Conservation (phyloP, 164 flowering plant genomes). For the Saururus chinensis region DNA sequence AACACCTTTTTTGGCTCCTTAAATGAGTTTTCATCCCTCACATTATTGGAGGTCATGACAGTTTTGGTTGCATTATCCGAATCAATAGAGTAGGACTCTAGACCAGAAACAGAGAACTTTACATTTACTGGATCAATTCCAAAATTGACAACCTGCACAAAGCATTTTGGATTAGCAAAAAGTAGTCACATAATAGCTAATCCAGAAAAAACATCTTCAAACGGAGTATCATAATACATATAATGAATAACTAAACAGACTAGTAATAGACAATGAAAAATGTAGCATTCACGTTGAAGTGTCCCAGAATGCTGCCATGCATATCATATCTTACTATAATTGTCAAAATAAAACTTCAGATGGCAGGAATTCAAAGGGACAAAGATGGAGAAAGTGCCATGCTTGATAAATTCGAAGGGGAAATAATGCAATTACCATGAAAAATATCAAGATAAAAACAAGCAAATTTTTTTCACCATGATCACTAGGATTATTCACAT, state of each 20-base stretch:
- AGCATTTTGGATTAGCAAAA: neutral
- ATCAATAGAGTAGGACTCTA: constrained; percentile 27
- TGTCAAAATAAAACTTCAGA: no score
- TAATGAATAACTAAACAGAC: neutral
- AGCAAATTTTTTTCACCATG: no score
- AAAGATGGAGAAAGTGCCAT: no score
- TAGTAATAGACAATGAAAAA: neutral
- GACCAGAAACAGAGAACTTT: constrained; percentile 38
- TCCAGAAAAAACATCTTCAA: neutral
- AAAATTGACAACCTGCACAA: constrained; percentile 71
- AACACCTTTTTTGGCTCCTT: constrained; percentile 55
- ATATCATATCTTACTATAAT: no score
- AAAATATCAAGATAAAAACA: no score
- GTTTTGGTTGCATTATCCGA: constrained; percentile 40
- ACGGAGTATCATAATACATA: neutral
- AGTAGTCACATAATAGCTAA: neutral
- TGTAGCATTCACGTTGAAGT: no score
- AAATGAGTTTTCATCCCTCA: constrained; percentile 86
- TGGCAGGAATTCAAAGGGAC: no score
- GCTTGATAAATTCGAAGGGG: no score
- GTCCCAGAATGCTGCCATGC: no score
- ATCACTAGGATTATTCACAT: no score
- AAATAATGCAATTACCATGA: no score
- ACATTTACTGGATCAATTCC: constrained; percentile 43
- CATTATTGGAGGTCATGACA: constrained; percentile 40